Conservation (phyloP, 352 stramenopile genomes). For the Globisporangium irregulare region DNA sequence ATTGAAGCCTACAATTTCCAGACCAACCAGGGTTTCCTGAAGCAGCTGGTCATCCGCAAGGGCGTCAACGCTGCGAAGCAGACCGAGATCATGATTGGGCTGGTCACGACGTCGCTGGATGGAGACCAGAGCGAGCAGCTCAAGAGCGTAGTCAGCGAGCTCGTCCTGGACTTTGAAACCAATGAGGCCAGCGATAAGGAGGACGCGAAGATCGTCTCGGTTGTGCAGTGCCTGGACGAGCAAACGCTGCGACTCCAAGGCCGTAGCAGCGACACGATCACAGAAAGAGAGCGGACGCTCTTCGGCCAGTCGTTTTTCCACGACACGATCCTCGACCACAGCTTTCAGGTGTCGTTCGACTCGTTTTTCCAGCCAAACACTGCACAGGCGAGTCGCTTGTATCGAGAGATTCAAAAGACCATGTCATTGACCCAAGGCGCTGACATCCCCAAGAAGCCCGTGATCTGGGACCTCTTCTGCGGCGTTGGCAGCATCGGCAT, state of each 20-base stretch:
- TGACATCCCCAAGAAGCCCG: slow-evolving; percentile 24
- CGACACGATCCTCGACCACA: slow-evolving; percentile 57
- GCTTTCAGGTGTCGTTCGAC: slow-evolving; percentile 65
- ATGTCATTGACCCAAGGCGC: slow-evolving; percentile 15
- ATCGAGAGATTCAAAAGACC: slow-evolving; percentile 46
- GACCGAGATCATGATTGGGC: slow-evolving; percentile 59
- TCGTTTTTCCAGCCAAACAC: slow-evolving; percentile 85
- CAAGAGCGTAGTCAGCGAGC: slow-evolving; percentile 26
- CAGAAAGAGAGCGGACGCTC: slow-evolving; percentile 31
- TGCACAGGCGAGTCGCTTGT: slow-evolving; percentile 48
- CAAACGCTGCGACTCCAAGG: slow-evolving; percentile 50
- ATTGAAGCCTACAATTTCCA: slow-evolving; percentile 63
- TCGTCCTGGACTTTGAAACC: slow-evolving; percentile 22
- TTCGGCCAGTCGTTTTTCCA: slow-evolving; percentile 44
- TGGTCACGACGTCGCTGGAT: slow-evolving; percentile 54
- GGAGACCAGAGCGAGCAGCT: slow-evolving; percentile 32
- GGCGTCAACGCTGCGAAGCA: slow-evolving; percentile 25
- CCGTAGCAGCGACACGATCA: background rate
- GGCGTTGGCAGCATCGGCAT: slow-evolving; percentile 80
- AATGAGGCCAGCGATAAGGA: background rate
- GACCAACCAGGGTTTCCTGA: slow-evolving; percentile 54
- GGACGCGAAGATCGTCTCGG: slow-evolving; percentile 38
- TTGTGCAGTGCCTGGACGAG: slow-evolving; percentile 60
- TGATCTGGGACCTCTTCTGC: slow-evolving; percentile 82
- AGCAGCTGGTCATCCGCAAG: slow-evolving; percentile 63